Evolutionary conservation across 2,329 filamentous ascomycete genomes (phyloP), one percentile per base, ranked within the genome.

Genomic region (Phialophora tarda): DNA sequence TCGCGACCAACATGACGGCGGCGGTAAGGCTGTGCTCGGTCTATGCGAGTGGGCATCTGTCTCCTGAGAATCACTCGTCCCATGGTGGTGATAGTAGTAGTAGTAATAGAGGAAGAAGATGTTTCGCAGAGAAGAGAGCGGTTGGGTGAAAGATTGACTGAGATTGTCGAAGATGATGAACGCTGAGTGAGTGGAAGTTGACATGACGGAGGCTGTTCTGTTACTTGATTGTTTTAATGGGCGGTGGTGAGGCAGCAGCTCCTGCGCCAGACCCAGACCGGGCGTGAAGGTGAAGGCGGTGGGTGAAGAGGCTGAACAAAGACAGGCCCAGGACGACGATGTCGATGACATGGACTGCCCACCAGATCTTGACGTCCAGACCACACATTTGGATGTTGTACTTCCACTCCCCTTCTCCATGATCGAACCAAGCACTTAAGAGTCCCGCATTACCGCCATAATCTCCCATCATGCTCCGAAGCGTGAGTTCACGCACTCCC

Each of bases 401-500:
- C 70, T 84, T 84, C 95, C 95, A 99, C 76, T 91, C 87, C 82
- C 87, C 89, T 0, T 79, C 78, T 2, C 84, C 81, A 63, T 85
- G 78, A 76, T 98, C 92, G 75, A 94, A 98, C 94, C 94, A 99
- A 0, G 91, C 85, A 68, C 91, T 95, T 48, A 99, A 79, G 50
- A 99, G 82, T 0, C 93, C 95, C 0, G 93, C 92, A 76, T 97
- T 95, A 23, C 95, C 95, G n/a, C 88, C 89, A 78, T 91, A 99
- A 64, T 91, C 91, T 63, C 95, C 95, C 95, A 99, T 99, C 93
- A 99, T 98, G 78, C 92, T 97, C 66, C 93, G 88, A 1, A 99
- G 91, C 0, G 95, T 99, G 70, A 98, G 88, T 79, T 99, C 95
- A 30, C 94, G 84, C 5, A 97, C 82, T 0, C 90, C 90, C 0